Conservation (phyloP, 2,329 filamentous ascomycete species). For the Colletotrichum kahawae region DNA sequence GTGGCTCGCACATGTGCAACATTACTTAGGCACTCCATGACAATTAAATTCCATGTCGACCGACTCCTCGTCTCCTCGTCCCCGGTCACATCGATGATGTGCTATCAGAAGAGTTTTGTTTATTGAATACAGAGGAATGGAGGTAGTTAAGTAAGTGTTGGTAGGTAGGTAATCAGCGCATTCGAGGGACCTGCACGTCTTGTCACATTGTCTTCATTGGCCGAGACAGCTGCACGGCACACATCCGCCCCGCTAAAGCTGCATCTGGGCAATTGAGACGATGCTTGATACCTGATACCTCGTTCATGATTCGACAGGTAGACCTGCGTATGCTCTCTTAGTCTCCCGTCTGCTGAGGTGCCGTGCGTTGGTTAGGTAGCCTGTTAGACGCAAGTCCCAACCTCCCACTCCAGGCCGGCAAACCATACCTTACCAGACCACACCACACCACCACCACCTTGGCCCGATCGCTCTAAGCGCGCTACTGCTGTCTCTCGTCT, state of each 20-base stretch:
- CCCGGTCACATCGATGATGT: not conserved
- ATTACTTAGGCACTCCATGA: not conserved
- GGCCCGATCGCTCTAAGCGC: constrained; percentile 2
- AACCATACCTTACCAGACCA: not conserved
- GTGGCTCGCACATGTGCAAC: not conserved
- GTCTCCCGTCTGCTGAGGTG: not conserved
- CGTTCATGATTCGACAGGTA: not conserved
- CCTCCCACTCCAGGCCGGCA: not conserved
- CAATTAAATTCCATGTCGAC: not conserved
- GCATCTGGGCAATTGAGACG: not conserved
- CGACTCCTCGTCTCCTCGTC: not conserved
- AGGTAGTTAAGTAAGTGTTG: not conserved
- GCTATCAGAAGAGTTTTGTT: not conserved
- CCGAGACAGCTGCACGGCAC: constrained; percentile 5
- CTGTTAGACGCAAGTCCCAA: not conserved
- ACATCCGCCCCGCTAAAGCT: constrained; percentile 10
- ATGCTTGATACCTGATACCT: not conserved
- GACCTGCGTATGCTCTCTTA: not conserved
- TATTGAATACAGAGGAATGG: not conserved
- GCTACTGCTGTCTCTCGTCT: not conserved
- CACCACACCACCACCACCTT: not conserved
- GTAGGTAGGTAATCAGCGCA: not conserved
- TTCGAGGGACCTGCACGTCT: not conserved
- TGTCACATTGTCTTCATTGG: constrained; percentile 15
- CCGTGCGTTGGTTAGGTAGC: not conserved